These are phyloP conservation scores for Citrus medica DNA, from an alignment of 345 rosid species.

Conservation along the genomic window DNA sequence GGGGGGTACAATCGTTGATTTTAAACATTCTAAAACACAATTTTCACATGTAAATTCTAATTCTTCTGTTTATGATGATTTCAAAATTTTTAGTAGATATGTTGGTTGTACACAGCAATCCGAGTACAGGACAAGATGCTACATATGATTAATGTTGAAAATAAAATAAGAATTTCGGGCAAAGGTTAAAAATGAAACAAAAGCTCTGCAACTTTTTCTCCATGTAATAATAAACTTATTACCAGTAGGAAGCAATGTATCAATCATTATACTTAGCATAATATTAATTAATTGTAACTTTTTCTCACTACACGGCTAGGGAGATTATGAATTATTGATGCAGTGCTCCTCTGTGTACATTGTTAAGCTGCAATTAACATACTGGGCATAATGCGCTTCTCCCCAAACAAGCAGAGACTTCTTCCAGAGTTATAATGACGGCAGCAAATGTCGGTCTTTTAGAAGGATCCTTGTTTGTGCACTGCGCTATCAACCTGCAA, in stretches of 20 bases:
- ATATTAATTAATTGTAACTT: not conserved
- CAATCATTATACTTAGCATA: not conserved
- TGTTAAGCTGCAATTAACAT: slow-evolving; percentile 7
- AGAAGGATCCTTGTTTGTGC: slow-evolving; percentile 29
- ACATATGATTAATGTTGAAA: too few species aligned
- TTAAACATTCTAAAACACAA: too few species aligned
- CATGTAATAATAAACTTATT: not conserved
- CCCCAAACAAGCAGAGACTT: slow-evolving; percentile 20
- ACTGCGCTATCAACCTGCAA: slow-evolving; percentile 34
- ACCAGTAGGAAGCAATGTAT: not conserved
- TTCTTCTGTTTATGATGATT: too few species aligned
- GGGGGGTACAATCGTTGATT: too few species aligned
- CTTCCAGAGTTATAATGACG: slow-evolving; percentile 40
- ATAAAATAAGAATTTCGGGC: too few species aligned
- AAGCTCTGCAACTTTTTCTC: not conserved
- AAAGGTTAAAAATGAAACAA: not conserved
- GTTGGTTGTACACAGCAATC: too few species aligned
- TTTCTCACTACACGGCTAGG: not conserved
- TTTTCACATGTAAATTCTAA: too few species aligned
- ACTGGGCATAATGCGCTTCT: slow-evolving; percentile 26
- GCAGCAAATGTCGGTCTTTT: slow-evolving; percentile 27
- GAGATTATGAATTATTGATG: not conserved
- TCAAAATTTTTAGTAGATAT: not conserved
- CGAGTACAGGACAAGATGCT: too few species aligned
- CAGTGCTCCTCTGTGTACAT: not conserved